These are phyloP conservation scores for Linum usitatissimum DNA, from an alignment of 345 rosid genomes.

Conservation along the genomic window DNA sequence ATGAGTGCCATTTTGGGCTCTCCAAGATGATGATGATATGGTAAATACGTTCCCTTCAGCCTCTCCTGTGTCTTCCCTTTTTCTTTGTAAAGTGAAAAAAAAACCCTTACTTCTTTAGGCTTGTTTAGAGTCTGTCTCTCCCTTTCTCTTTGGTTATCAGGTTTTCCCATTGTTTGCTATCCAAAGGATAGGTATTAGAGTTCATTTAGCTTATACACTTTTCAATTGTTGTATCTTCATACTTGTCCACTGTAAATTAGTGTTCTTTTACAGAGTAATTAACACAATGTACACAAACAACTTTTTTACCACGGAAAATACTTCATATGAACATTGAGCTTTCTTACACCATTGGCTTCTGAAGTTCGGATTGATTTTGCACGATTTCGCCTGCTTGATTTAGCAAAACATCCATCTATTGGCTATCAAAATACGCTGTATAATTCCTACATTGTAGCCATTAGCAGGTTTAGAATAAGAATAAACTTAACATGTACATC, in stretches of 20 bases:
- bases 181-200: not conserved
- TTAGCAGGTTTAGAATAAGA: not conserved
- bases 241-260: not conserved
- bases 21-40: not conserved
- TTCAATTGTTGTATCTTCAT: not conserved
- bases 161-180: not conserved
- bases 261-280: not conserved
- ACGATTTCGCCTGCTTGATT: not conserved
- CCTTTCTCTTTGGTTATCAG: not conserved
- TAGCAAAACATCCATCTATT: too few relatives aligned
- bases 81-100: not conserved
- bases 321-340: not conserved
- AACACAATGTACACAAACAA: not conserved
- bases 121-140: not conserved
- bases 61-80: not conserved
- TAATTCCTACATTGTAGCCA: not conserved
- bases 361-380: not conserved
- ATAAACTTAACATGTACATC: not conserved
- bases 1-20: not conserved
- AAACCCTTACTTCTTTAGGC: not conserved
- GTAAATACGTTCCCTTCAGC: not conserved
- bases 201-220: not conserved
- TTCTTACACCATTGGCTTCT: not conserved
- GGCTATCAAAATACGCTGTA: not conserved
- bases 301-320: not conserved